Conservation (phyloP, 2,329 filamentous ascomycete genomes). For the Emergomyces pasteurianus region DNA sequence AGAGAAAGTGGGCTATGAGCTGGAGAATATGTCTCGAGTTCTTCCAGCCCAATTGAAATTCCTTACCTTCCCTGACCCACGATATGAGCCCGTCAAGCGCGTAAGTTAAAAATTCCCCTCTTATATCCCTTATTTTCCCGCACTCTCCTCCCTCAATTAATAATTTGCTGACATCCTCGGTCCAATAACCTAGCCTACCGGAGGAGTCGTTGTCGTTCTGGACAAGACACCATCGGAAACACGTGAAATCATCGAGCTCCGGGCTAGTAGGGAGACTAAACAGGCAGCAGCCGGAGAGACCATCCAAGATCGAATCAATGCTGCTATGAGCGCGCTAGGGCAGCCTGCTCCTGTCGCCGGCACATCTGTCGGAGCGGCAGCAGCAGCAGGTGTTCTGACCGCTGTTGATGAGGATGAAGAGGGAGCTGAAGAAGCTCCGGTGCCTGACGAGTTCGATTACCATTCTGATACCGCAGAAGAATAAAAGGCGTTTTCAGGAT, state of each 20-base stretch:
- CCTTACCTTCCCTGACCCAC: conserved; percentile 78
- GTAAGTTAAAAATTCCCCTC: conserved; percentile 37
- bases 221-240: conserved; percentile 69
- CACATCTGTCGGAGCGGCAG: conserved; percentile 45
- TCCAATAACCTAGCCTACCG: conserved; percentile 58
- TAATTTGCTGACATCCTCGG: not conserved
- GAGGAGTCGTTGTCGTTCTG: conserved; percentile 80
- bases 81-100: conserved; percentile 90
- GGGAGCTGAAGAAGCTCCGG: conserved; percentile 35
- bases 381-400: conserved; percentile 68
- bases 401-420: conserved; percentile 64
- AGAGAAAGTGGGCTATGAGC: conserved; percentile 91
- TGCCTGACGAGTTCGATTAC: conserved; percentile 37
- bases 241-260: conserved; percentile 77
- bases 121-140: not conserved
- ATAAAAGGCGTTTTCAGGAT: not conserved
- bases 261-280: conserved; percentile 60
- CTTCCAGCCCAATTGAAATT: conserved; percentile 89
- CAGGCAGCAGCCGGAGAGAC: conserved; percentile 31
- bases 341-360: conserved; percentile 10
- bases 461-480: conserved; percentile 30
- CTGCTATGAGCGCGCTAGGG: conserved; percentile 23
- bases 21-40: conserved; percentile 94
- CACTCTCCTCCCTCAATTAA: not conserved
- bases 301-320: conserved; percentile 33